phyloP scores from a whole-genome alignment of 495 filamentous ascomycete species.

The Cryomyces antarcticus region DNA sequence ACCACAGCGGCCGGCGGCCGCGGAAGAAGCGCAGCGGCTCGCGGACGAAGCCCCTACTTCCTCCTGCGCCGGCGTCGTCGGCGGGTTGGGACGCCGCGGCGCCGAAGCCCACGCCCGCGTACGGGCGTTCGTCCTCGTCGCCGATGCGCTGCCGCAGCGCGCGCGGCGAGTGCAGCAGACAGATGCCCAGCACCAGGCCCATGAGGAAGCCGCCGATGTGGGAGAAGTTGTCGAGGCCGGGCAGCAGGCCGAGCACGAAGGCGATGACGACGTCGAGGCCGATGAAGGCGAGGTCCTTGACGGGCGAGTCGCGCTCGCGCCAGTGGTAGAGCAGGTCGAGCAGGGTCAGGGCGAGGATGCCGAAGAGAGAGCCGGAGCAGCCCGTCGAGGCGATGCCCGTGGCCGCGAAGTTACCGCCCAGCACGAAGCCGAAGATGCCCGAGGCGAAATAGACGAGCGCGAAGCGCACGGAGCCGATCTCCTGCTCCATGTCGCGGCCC shows the following conservation, averaged over 20 bases:
- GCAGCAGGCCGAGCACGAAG: conserved; percentile 80
- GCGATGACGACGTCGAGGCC: conserved; percentile 67
- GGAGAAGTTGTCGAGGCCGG: conserved; percentile 88
- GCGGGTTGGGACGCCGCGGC: not conserved
- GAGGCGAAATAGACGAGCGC: conserved; percentile 70
- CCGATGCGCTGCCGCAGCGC: conserved; percentile 57
- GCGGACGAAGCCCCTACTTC: conserved; percentile 37
- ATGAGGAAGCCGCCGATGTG: conserved; percentile 94
- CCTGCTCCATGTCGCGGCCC: conserved; percentile 73
- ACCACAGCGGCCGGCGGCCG: conserved; percentile 81
- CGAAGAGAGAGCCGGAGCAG: conserved; percentile 77
- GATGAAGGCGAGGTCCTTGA: conserved; percentile 68
- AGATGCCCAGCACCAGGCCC: conserved; percentile 72
- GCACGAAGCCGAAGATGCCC: conserved; percentile 90
- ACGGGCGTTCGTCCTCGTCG: conserved; percentile 35
- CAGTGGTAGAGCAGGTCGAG: conserved; percentile 88
- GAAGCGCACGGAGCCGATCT: conserved; percentile 72
- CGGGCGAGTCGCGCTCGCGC: conserved; percentile 50
- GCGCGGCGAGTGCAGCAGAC: conserved; percentile 70
- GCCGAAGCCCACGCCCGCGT: conserved; percentile 11
- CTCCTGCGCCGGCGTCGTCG: conserved; percentile 1
- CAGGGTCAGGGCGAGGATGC: conserved; percentile 68
- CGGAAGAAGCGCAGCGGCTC: conserved; percentile 71
- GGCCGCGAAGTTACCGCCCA: conserved; percentile 83
- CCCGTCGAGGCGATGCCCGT: conserved; percentile 63